phyloP scores from a whole-genome alignment of 1,284 basidiomycete species.

The Peniophora sp. region DNA sequence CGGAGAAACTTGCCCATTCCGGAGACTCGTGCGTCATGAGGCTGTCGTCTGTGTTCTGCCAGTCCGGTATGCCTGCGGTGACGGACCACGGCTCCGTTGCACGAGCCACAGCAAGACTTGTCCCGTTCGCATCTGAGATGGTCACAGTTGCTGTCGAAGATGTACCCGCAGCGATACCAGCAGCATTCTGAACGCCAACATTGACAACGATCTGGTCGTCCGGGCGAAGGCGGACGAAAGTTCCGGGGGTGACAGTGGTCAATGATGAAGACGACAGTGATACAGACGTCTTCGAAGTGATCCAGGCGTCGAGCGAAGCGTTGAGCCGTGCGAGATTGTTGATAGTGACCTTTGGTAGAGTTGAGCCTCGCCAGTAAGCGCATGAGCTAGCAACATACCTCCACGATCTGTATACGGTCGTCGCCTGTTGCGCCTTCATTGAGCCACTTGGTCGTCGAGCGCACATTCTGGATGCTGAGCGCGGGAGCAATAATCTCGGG shows the following conservation, averaged over 20 bases:
- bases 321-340: slow-evolving; percentile 16
- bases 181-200: slow-evolving; percentile 15
- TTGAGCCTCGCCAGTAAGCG: background rate
- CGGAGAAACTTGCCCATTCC: slow-evolving; percentile 33
- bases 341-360: slow-evolving; percentile 9
- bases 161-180: slow-evolving; percentile 3
- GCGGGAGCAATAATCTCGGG: slow-evolving; percentile 1
- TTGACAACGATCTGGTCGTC: slow-evolving; percentile 20
- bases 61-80: slow-evolving; percentile 28
- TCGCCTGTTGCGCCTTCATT: slow-evolving; percentile 2
- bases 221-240: slow-evolving; percentile 15
- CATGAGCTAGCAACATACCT: slow-evolving; percentile 3
- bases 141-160: slow-evolving; percentile 25
- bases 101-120: slow-evolving; percentile 21
- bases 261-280: slow-evolving; percentile 11
- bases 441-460: slow-evolving; percentile 17
- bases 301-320: slow-evolving; percentile 10
- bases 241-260: slow-evolving; percentile 17
- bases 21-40: slow-evolving; percentile 41
- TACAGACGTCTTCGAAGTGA: slow-evolving; percentile 12
- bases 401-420: slow-evolving; percentile 16
- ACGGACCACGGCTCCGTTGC: slow-evolving; percentile 24
- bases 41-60: slow-evolving; percentile 28
- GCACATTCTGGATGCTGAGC: slow-evolving; percentile 16
- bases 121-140: slow-evolving; percentile 21